phyloP scores from a whole-genome alignment of 257 asterid genomes.

The Nicotiana sylvestris region DNA sequence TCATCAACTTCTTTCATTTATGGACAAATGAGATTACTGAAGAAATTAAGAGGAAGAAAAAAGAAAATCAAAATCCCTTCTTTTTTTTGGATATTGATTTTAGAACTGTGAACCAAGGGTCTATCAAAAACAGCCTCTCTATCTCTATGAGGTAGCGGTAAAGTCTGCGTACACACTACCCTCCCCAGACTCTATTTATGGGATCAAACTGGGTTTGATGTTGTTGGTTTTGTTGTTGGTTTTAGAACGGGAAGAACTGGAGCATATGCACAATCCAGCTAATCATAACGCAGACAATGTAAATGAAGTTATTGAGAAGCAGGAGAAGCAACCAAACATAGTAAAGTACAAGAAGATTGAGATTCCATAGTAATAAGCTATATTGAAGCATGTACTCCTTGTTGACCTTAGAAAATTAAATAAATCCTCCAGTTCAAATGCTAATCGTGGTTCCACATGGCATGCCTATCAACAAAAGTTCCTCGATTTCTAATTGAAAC shows the following conservation, averaged over 20 bases:
- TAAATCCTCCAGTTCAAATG: constrained; percentile 6
- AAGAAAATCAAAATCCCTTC: background rate
- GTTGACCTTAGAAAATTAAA: background rate
- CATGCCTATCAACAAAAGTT: background rate
- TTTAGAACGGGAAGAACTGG: background rate
- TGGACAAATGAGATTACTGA: background rate
- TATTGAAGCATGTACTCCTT: background rate
- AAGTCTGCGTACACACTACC: too few relatives aligned
- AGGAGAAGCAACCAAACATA: constrained; percentile 1
- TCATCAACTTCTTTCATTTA: background rate
- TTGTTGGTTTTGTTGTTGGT: too few relatives aligned
- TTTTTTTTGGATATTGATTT: background rate
- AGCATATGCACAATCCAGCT: background rate
- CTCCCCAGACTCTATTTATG: too few relatives aligned
- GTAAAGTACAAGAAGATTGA: background rate
- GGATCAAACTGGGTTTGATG: too few relatives aligned
- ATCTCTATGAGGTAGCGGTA: too few relatives aligned
- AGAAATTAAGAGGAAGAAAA: background rate
- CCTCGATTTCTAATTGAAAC: background rate
- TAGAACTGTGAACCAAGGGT: too few relatives aligned
- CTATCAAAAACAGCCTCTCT: too few relatives aligned
- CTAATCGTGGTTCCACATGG: constrained; percentile 1
- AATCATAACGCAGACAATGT: background rate
- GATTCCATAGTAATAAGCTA: background rate
- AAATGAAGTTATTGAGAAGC: background rate